phyloP scores from a whole-genome alignment of 139 green algal genomes.

The Coelastrella sp. region DNA sequence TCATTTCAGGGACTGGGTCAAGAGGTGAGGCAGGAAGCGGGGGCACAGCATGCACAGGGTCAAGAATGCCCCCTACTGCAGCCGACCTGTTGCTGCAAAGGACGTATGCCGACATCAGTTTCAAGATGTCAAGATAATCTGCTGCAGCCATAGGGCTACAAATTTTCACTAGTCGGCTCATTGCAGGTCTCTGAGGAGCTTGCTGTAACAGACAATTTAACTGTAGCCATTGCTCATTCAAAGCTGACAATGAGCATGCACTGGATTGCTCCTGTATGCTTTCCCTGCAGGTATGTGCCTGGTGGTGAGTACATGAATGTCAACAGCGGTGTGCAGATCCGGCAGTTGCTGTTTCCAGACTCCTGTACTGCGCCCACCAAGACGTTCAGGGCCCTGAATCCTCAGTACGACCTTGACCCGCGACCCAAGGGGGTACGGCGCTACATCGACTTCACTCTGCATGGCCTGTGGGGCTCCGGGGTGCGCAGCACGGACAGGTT shows the following conservation, averaged over 20 bases:
- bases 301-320: conserved; percentile 88
- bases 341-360: conserved; percentile 87
- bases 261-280: background rate
- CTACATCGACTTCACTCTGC: conserved; percentile 69
- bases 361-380: background rate
- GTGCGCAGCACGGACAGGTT: conserved; percentile 52
- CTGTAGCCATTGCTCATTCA: background rate
- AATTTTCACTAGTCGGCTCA: too few relatives aligned
- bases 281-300: conserved; percentile 50
- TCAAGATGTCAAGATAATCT: too few relatives aligned
- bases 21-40: conserved; percentile 31
- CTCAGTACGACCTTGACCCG: conserved; percentile 42
- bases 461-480: conserved; percentile 82
- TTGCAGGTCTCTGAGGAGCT: too few relatives aligned
- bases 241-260: too few relatives aligned
- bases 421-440: conserved; percentile 20
- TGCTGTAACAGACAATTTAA: too few relatives aligned
- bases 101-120: too few relatives aligned
- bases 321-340: conserved; percentile 69
- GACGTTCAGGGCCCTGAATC: conserved; percentile 52
- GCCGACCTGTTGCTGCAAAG: too few relatives aligned
- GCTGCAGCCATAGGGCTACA: too few relatives aligned
- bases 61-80: background rate
- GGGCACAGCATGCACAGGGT: background rate
- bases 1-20: conserved; percentile 83